Base-by-base conservation (phyloP, 1,284 basidiomycete species). In the Melampsora abietis-canadensis region DNA sequence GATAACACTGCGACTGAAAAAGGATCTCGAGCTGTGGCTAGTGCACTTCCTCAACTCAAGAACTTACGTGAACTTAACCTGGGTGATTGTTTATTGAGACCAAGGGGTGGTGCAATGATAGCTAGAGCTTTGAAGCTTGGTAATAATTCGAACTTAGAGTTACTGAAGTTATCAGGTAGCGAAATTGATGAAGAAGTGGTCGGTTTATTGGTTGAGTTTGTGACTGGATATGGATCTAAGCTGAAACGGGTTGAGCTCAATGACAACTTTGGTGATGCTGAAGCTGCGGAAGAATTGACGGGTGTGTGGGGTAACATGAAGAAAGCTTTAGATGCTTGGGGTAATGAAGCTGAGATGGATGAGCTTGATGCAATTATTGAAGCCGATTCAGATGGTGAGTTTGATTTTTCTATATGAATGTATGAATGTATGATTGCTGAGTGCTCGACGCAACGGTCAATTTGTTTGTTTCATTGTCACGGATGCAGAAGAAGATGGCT, bases 1-100 rank as follows among this genome's bases (percentile, higher is more conserved):
- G 95, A 98, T 83, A 98, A 98, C 84, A 94, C 94, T 0, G 92
- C 94, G 78, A 92, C 91, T 30, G 82, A 84, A 59, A 86, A 87
- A 61, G 93, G 89, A 30, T 87, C 88, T 30, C 82, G 87, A 69
- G 90, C 90, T 10, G 89, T 96, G 85, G 88, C 91, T 5, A 84
- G 85, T 44, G 87, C 89, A 1, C 83, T 98, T 51, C 81, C 84
- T 24, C 84, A 85, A 17, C 98, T 91, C 90, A 88, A 88, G 0
- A 82, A 85, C 4, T 85, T 98, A 46, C 85, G 86, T 62, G 87
- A 86, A 27, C 88, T 98, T 78, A 92, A 98, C 82, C 85, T 98
- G 51, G 94, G 92, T 14, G 95, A 98, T 83, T 96, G 94, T 80
- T 87, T 97, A 46, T 85, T 98, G 47, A 89, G 90, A 34, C 83